A percentile compares a stretch with the other conserved stretches of the same genome.
Conservation (phyloP, 2,329 filamentous ascomycete species). For the Aspergillus aculeatinus region DNA sequence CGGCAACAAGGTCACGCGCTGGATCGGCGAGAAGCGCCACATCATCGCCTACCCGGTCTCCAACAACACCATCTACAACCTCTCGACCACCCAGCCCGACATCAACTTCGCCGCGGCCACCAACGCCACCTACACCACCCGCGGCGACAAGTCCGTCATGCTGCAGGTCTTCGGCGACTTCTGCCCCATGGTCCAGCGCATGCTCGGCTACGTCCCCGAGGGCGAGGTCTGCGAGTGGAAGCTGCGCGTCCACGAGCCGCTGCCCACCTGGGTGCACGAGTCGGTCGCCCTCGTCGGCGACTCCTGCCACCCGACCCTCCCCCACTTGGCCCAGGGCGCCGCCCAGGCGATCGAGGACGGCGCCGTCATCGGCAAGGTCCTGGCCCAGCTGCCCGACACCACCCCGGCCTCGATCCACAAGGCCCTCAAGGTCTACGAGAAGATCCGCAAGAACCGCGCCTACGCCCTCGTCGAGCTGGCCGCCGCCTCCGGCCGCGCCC, state of each 20-base stretch:
- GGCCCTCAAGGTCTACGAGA: slow-evolving; percentile 57
- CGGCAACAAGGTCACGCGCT: slow-evolving; percentile 58
- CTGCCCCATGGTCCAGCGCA: slow-evolving; percentile 59
- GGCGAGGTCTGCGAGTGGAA: slow-evolving; percentile 69
- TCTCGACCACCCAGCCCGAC: slow-evolving; percentile 63
- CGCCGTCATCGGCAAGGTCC: slow-evolving; percentile 54
- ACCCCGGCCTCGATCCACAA: slow-evolving; percentile 50
- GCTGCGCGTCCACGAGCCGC: slow-evolving; percentile 59
- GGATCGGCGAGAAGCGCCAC: slow-evolving; percentile 66
- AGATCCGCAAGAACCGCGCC: slow-evolving; percentile 55
- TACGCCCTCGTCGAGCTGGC: slow-evolving; percentile 59
- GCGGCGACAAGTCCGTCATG: slow-evolving; percentile 61
- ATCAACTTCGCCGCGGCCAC: slow-evolving; percentile 59
- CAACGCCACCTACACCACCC: slow-evolving; percentile 63
- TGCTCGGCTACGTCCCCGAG: slow-evolving; percentile 62
- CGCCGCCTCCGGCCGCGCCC: slow-evolving; percentile 52
- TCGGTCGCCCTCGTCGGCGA: slow-evolving; percentile 57
- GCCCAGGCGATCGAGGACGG: slow-evolving; percentile 66
- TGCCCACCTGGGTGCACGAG: slow-evolving; percentile 61
- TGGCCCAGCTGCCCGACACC: slow-evolving; percentile 50
- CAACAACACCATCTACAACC: slow-evolving; percentile 64
- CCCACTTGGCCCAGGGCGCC: slow-evolving; percentile 64
- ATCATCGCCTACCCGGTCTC: slow-evolving; percentile 67
- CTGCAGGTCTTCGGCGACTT: slow-evolving; percentile 60
- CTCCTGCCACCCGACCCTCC: slow-evolving; percentile 63